These are phyloP conservation scores for Pseudonitzschia delicatissima DNA, from an alignment of 108 stramenopile genomes.

Conservation along the genomic window DNA sequence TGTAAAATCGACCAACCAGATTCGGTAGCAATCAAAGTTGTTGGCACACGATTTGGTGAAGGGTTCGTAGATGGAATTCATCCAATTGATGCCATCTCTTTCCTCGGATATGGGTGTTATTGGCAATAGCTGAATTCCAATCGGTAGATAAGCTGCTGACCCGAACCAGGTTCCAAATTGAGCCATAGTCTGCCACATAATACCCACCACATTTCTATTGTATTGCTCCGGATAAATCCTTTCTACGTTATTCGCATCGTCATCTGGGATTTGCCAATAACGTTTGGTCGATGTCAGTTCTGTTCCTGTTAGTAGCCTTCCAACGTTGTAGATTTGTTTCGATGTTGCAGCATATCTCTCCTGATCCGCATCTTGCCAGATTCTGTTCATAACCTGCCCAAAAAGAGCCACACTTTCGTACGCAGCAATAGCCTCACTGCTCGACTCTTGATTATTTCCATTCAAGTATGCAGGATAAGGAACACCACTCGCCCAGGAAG, in stretches of 20 bases:
- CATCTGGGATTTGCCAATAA: constrained; percentile 85
- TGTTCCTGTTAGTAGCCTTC: constrained; percentile 70
- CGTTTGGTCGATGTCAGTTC: constrained; percentile 79
- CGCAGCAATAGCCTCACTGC: constrained; percentile 90
- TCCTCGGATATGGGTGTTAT: constrained; percentile 82
- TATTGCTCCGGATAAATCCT: constrained; percentile 57
- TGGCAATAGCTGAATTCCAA: constrained; percentile 87
- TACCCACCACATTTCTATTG: constrained; percentile 61
- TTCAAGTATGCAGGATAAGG: constrained; percentile 75
- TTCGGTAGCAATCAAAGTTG: constrained; percentile 43
- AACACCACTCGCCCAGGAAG: constrained; percentile 90
- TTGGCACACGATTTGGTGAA: constrained; percentile 63
- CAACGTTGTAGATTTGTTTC: constrained; percentile 56
- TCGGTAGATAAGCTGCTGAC: constrained; percentile 50
- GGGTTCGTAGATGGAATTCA: constrained; percentile 69
- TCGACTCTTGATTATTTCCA: constrained; percentile 94
- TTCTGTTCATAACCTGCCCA: constrained; percentile 67
- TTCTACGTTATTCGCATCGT: constrained; percentile 30
- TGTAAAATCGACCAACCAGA: constrained; percentile 67
- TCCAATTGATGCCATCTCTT: constrained; percentile 80
- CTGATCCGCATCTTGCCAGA: constrained; percentile 26
- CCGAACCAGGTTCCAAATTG: constrained; percentile 82
- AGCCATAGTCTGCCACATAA: constrained; percentile 73
- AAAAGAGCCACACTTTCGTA: constrained; percentile 91
- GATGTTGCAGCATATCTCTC: constrained; percentile 41